Conservation (phyloP, 805 yeast species). For the Saccharomyces cerevisiae region DNA sequence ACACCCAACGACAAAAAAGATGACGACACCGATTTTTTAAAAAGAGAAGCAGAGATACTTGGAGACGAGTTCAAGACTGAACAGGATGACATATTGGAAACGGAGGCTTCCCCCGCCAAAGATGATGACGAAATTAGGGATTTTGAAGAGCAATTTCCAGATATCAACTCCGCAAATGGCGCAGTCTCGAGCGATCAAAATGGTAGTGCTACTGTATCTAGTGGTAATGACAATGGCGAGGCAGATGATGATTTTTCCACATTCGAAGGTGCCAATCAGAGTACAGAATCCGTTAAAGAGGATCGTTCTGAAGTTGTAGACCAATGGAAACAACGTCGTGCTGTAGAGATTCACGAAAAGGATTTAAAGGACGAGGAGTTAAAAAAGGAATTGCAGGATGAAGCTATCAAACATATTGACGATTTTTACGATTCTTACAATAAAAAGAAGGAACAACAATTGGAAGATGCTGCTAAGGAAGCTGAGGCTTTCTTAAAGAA, state of each 20-base stretch:
- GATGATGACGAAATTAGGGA: conserved; percentile 42
- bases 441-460: conserved; percentile 64
- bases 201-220: conserved; percentile 2
- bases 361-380: conserved; percentile 63
- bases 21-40: conserved; percentile 49
- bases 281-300: conserved; percentile 11
- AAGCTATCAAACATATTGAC: conserved; percentile 78
- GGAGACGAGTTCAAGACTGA: conserved; percentile 69
- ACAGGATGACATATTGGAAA: conserved; percentile 41
- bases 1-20: conserved; percentile 23
- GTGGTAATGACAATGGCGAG: conserved; percentile 16
- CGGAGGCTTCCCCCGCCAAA: conserved; percentile 5
- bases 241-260: conserved; percentile 38
- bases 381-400: conserved; percentile 56
- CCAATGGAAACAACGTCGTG: conserved; percentile 80
- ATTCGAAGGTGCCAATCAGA: conserved; percentile 17
- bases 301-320: conserved; percentile 37
- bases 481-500: conserved; percentile 63
- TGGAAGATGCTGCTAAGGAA: conserved; percentile 55
- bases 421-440: conserved; percentile 90
- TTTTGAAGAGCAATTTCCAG: conserved; percentile 60
- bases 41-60: conserved; percentile 58
- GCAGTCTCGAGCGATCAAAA: conserved; percentile 14
- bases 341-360: conserved; percentile 67
- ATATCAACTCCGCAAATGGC: conserved; percentile 10